Conservation (phyloP, 441 rosid genomes). For the Raphanus hybrid region DNA sequence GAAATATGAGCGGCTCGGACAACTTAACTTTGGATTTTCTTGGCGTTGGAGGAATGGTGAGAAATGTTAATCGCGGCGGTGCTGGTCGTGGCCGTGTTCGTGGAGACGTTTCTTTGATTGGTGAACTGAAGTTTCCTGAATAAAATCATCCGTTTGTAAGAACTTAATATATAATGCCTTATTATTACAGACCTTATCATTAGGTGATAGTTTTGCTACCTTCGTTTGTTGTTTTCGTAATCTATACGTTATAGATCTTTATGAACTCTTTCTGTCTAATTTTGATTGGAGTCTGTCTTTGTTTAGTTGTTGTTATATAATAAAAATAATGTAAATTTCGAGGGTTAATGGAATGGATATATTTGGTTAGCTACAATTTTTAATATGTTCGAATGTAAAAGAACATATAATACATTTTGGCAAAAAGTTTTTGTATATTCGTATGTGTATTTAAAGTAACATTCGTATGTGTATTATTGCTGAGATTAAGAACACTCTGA, state of each 20-base stretch:
- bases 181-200: constrained; percentile 1
- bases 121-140: constrained; percentile 37
- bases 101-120: constrained; percentile 34
- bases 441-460: no score
- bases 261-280: constrained; percentile 24
- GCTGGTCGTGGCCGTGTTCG: constrained; percentile 12
- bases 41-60: constrained; percentile 48
- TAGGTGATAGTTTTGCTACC: constrained; percentile 27
- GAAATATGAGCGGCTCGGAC: constrained; percentile 36
- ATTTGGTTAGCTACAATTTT: no score
- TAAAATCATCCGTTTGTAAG: constrained; percentile 40
- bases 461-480: no score
- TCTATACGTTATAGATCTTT: constrained; percentile 9
- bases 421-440: no score
- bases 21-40: constrained; percentile 48
- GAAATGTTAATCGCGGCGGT: constrained; percentile 33
- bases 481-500: no score
- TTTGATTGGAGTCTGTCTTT: constrained; percentile 17
- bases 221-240: constrained; percentile 17
- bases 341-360: background rate
- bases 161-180: constrained; percentile 26
- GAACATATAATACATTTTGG: no score
- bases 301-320: constrained; percentile 14
- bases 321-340: constrained; percentile 24
- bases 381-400: no score